Evolutionary conservation across 495 filamentous ascomycete genomes (phyloP), one percentile per base, ranked within the genome.

Genomic region (Thozetella sp.): DNA sequence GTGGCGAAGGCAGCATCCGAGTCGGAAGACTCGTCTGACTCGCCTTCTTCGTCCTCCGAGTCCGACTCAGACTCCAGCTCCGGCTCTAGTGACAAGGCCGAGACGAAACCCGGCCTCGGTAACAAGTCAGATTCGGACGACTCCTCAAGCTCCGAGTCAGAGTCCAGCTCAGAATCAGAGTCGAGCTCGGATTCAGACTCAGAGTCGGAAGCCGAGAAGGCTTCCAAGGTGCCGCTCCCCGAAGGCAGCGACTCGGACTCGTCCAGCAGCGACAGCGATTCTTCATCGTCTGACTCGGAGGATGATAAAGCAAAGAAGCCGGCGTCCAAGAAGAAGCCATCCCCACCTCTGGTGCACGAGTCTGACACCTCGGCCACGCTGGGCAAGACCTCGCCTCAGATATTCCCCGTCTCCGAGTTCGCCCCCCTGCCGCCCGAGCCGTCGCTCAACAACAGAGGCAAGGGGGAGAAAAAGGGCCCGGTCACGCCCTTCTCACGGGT

Each of bases 401-500:
- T 71, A n/a, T 67, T 64, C 48, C 71, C 76, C 10, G 67, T 72
- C 34, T 37, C 56, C 50, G 56, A 60, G 25, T 67, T 65, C 45
- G 75, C 77, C 0, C 81, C 81, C 17, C 71, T 84, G 15, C 82
- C 81, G 12, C 81, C 83, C 51, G 82, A 83, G 67, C 83, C 72
- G 19, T 51, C 62, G 20, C 34, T 66, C 55, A 80, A 81, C 69
- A 79, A 78, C 71, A 76, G 77, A 56, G 73, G 77, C 45, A 72
- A 76, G 59, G 57, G 63, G 50, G 53, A 67, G 19, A 73, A 74
- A 57, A 88, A 87, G 70, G 81, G 86, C 65, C 74, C 80, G 30
- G 86, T 82, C 48, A 72, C 78, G 48, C 84, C 83, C 15, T 91
- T 91, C 77, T 86, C 83, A 2, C 84, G 90, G 56, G 86, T 93